A percentile compares a stretch with the other conserved stretches of the same genome.
These are phyloP conservation scores for Juglanconis sp. DNA, from an alignment of 2,329 filamentous ascomycete species.

Conservation along the genomic window DNA sequence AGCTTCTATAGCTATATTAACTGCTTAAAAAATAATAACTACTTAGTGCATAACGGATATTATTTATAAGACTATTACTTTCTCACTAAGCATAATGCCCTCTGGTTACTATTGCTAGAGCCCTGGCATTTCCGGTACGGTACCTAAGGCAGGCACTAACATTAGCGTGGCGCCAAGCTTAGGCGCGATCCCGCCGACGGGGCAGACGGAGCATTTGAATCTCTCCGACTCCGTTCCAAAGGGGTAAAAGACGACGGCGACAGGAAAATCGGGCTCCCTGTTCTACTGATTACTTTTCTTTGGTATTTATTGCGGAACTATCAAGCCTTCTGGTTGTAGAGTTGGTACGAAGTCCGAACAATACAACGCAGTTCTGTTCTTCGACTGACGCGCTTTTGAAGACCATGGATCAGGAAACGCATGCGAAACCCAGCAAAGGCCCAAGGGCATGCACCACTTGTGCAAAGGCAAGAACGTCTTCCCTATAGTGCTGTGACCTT, in stretches of 20 bases:
- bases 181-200: not conserved
- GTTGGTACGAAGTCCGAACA: not conserved
- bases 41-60: too few species aligned
- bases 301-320: not conserved
- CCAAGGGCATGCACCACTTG: constrained; percentile 49
- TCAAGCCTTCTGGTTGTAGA: not conserved
- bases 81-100: too few species aligned
- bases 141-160: not conserved
- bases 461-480: constrained; percentile 31
- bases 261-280: not conserved
- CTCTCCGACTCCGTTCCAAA: constrained; percentile 6
- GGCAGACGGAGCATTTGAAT: not conserved
- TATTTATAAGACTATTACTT: too few species aligned
- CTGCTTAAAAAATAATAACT: too few species aligned
- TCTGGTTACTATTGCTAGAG: too few species aligned
- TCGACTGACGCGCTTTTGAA: not conserved
- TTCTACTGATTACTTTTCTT: not conserved
- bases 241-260: not conserved
- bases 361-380: not conserved
- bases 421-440: constrained; percentile 31
- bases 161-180: too few species aligned
- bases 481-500: not conserved
- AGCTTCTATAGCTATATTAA: too few species aligned
- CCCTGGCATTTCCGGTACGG: too few species aligned
- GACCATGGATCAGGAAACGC: constrained; percentile 9